Conservation (phyloP, 257 asterid genomes). For the Nicotiana sylvestris region DNA sequence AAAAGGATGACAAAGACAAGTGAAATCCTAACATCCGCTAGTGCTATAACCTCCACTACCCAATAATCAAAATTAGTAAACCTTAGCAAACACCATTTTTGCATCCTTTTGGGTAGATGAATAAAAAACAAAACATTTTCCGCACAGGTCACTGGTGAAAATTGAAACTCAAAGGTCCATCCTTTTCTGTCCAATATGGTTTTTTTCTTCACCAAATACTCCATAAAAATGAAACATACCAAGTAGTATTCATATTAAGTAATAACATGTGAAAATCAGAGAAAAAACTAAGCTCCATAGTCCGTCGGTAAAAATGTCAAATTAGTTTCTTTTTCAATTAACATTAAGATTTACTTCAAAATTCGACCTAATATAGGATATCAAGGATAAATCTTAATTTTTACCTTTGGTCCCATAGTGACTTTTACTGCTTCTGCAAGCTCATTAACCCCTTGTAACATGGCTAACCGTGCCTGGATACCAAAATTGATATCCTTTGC, state of each 20-base stretch:
- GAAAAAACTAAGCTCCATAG: not conserved
- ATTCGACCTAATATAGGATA: not conserved
- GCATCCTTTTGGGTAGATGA: not conserved
- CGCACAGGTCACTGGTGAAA: not conserved
- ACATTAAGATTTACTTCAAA: not conserved
- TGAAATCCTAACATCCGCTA: not conserved
- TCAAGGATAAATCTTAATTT: slow-evolving; percentile 7
- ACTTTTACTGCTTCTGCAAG: slow-evolving; percentile 94
- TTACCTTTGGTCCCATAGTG: slow-evolving; percentile 97
- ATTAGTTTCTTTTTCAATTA: not conserved
- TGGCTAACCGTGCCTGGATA: slow-evolving; percentile 63
- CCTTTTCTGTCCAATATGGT: not conserved
- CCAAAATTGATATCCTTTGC: slow-evolving; percentile 85
- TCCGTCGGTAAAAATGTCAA: not conserved
- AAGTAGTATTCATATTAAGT: not conserved
- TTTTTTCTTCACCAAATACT: not conserved
- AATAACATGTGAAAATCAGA: not conserved
- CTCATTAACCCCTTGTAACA: slow-evolving; percentile 85
- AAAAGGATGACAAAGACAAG: not conserved
- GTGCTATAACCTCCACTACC: not conserved
- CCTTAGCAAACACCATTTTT: not conserved
- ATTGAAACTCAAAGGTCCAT: not conserved
- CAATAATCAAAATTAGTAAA: not conserved
- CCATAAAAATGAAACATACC: not conserved
- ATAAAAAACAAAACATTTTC: not conserved